These are phyloP conservation scores for Mycena rebaudengoi DNA, from an alignment of 768 basidiomycete genomes.

Conservation along the genomic window DNA sequence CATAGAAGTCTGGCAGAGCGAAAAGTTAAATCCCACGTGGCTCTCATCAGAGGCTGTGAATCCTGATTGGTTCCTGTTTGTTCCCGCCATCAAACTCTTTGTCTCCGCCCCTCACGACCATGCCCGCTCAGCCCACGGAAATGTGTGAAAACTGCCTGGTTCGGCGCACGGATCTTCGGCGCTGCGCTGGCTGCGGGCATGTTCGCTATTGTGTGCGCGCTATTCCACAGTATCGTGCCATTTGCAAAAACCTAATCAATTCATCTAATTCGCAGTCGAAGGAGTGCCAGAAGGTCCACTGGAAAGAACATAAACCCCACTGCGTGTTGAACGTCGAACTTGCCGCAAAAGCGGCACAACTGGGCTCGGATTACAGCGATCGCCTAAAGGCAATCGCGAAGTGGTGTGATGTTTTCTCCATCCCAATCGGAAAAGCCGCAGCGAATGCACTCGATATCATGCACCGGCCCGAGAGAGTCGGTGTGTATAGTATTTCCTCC, in stretches of 20 bases:
- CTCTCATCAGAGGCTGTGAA: too few species aligned
- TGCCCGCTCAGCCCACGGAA: constrained; percentile 15
- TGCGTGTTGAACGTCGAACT: neutral
- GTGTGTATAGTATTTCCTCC: too few species aligned
- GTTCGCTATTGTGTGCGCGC: constrained; percentile 16
- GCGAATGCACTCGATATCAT: constrained; percentile 4
- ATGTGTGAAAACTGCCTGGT: constrained; percentile 12
- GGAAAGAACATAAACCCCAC: constrained; percentile 19
- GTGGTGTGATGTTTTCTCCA: constrained; percentile 12
- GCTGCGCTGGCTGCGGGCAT: constrained; percentile 6
- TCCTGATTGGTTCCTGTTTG: too few species aligned
- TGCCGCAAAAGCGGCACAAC: neutral
- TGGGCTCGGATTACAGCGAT: constrained; percentile 3
- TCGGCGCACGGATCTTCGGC: neutral
- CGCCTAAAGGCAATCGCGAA: constrained; percentile 3
- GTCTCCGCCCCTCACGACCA: too few species aligned
- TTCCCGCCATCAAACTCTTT: too few species aligned
- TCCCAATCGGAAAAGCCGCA: neutral
- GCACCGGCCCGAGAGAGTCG: neutral
- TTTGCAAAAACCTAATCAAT: too few species aligned
- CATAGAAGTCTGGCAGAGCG: too few species aligned
- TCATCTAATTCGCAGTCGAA: neutral
- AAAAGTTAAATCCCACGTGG: too few species aligned
- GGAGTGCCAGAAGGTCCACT: constrained; percentile 23
- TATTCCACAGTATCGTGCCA: neutral